A percentile compares a stretch with the other conserved stretches of the same genome.
phyloP scores from a whole-genome alignment of 345 rosid genomes.

The Eucalyptus decipiens region DNA sequence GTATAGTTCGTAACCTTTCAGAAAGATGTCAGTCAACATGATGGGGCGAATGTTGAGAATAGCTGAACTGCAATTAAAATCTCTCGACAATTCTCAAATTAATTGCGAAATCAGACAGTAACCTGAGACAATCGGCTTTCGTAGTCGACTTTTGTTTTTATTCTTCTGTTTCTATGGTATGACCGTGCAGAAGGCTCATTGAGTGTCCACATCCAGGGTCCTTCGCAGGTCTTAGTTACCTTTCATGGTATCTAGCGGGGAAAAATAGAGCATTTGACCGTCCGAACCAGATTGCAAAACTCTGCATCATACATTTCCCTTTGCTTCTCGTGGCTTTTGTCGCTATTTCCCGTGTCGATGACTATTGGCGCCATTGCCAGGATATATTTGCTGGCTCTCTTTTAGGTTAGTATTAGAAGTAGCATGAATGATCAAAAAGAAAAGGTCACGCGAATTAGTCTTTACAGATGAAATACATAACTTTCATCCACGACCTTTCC shows the following conservation, averaged over 20 bases:
- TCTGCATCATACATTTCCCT: slow-evolving; percentile 36
- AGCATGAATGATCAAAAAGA: not conserved
- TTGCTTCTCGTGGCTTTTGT: slow-evolving; percentile 33
- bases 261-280: slow-evolving; percentile 46
- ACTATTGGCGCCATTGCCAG: slow-evolving; percentile 69
- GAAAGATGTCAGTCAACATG: not conserved
- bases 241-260: slow-evolving; percentile 31
- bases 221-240: slow-evolving; percentile 46
- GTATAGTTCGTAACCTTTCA: not conserved
- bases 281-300: slow-evolving; percentile 37
- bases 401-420: slow-evolving; percentile 13
- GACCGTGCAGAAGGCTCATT: not conserved
- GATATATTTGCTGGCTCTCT: slow-evolving; percentile 50
- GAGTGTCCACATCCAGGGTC: slow-evolving; percentile 31
- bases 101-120: not conserved
- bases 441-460: not conserved
- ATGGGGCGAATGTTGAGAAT: not conserved
- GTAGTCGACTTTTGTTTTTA: not conserved
- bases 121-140: not conserved
- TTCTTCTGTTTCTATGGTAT: not conserved
- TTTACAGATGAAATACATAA: not conserved
- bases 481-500: not conserved
- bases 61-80: not conserved
- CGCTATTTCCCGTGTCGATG: slow-evolving; percentile 43
- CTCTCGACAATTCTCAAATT: not conserved